These are phyloP conservation scores for Solanum sitiens DNA, from an alignment of 257 asterid species.

Conservation along the genomic window DNA sequence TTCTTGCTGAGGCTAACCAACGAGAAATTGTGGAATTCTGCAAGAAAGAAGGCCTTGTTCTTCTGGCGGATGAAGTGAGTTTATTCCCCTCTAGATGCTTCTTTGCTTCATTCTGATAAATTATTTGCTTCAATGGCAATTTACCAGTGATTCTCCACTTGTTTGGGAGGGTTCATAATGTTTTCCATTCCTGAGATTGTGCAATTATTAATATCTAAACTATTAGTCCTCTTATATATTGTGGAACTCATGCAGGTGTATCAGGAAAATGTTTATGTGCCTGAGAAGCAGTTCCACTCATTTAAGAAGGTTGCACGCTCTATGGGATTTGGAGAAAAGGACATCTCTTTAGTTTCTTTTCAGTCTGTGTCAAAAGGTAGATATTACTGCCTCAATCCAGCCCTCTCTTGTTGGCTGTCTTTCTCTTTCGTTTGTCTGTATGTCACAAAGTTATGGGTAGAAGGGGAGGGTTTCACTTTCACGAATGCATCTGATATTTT, in stretches of 20 bases:
- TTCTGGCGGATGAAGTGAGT: slow-evolving; percentile 93
- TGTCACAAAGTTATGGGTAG: neutral
- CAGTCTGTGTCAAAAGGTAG: slow-evolving; percentile 95
- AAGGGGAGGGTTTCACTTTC: neutral
- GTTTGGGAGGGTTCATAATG: neutral
- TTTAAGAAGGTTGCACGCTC: slow-evolving; percentile 75
- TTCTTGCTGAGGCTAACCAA: slow-evolving; percentile 60
- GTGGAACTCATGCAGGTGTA: slow-evolving; percentile 49
- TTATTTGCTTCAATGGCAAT: neutral
- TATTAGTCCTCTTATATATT: neutral
- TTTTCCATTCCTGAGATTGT: neutral
- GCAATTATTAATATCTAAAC: neutral
- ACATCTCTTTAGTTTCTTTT: slow-evolving; percentile 75
- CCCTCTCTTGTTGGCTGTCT: neutral
- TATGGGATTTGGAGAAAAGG: slow-evolving; percentile 81
- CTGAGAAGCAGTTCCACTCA: slow-evolving; percentile 88
- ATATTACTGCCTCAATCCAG: neutral
- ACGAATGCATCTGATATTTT: neutral
- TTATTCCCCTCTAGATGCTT: neutral
- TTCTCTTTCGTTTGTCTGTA: neutral
- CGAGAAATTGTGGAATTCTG: slow-evolving; percentile 82
- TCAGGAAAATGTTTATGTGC: slow-evolving; percentile 84
- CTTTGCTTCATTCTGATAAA: neutral
- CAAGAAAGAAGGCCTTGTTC: slow-evolving; percentile 92
- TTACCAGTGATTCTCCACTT: neutral